Conservation (phyloP, 2,329 filamentous ascomycete species). For the Neonectria hederae region DNA sequence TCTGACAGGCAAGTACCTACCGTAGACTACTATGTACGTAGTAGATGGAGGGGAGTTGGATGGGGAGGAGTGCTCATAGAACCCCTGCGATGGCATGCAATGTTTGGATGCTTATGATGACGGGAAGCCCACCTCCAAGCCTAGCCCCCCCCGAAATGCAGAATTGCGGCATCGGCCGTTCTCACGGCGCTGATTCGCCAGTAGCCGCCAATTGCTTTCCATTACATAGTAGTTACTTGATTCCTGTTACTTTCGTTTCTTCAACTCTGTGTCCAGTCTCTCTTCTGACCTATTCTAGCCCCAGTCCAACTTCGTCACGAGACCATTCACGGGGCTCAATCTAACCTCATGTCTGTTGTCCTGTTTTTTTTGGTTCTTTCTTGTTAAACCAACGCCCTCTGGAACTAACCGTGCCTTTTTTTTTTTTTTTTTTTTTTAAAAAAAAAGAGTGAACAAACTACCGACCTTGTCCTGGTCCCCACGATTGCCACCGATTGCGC, state of each 20-base stretch:
- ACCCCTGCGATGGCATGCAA: constrained; percentile 22
- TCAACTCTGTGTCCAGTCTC: constrained; percentile 23
- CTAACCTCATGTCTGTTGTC: constrained; percentile 19
- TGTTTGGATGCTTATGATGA: constrained; percentile 5
- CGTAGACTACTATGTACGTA: too few relatives aligned
- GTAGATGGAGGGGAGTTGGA: not conserved
- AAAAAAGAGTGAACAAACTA: not conserved
- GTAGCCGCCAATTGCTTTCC: constrained; percentile 38
- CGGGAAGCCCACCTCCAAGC: constrained; percentile 7
- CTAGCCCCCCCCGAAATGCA: constrained; percentile 14
- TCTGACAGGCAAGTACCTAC: not conserved
- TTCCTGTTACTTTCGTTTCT: constrained; percentile 37
- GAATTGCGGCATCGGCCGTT: constrained; percentile 36
- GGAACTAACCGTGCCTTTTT: constrained; percentile 3
- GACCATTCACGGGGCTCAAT: constrained; percentile 38
- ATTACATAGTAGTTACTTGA: constrained; percentile 46
- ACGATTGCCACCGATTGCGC: constrained; percentile 40
- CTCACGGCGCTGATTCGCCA: constrained; percentile 35
- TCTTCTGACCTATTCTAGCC: constrained; percentile 27
- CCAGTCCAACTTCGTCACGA: constrained; percentile 37
- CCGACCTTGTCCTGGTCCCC: constrained; percentile 30
- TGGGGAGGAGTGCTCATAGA: constrained; percentile 20
- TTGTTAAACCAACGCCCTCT: constrained; percentile 38
- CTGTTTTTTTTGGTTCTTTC: not conserved
- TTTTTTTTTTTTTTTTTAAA: too few relatives aligned